Base-by-base conservation (phyloP, 1,284 basidiomycete genomes). In the Tilletia caries region DNA sequence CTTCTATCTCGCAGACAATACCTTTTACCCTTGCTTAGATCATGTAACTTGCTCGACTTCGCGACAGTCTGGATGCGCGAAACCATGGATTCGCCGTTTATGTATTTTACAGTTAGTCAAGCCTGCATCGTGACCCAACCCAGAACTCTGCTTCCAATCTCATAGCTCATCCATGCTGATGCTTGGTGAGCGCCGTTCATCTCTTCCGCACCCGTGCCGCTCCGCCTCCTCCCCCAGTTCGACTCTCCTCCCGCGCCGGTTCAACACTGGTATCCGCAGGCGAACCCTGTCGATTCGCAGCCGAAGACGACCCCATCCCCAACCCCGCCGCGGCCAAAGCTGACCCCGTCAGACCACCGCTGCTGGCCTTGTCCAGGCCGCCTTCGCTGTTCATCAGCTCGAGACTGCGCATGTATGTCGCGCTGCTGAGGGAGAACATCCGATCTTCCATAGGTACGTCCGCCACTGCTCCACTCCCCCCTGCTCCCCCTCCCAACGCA, bases 391-490 rank as follows among this genome's bases (percentile, higher is more conserved):
- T 71, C 54, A 79, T 82, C 18, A 80, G 67, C 65, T 80, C 77
- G 2, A 82, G 65, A 64, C 76, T 78, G 58, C 78, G 76, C 23
- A 71, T 70, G 54, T 81, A 80, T 1, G 81, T 82, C 5, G 80
- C 74, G 15, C 72, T 75, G 29, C 75, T 77, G 13, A 75, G 58
- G 46, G 74, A 76, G 32, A 82, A 82, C 70, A 81, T 76, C 0
- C 81, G 64, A 68, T 82, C 80, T 18, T 82, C 81, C 10, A 70
- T 12, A 3, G 77, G 71, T 0, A 79, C 71, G 4, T 79, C 75
- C 2, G 44, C 33, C 23, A 29, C 29, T 3, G 37, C 32, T 37
- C 44, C 23, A 34, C 8, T 25, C 52, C 23, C 44, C 41, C 23
- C 41, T 54, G 34, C 48, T 66, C 25, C 2, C 2, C 37, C 27